phyloP scores from a whole-genome alignment of 306 rosid species.

The Cicer cuneatum region DNA sequence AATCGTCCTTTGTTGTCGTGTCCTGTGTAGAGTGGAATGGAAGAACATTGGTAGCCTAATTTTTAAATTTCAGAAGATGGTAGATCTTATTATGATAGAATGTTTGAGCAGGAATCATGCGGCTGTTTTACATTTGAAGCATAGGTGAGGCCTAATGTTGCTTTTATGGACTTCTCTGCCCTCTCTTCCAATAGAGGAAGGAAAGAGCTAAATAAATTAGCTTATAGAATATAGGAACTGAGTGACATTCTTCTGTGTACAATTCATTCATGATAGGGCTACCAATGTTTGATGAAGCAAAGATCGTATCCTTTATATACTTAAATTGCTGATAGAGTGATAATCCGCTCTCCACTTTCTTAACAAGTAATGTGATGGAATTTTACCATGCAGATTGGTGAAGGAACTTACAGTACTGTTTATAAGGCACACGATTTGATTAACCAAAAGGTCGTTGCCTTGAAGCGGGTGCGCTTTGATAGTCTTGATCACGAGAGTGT shows the following conservation, averaged over 20 bases:
- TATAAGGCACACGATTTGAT: constrained; percentile 85
- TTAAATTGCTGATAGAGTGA: not conserved
- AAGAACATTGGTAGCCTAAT: constrained; percentile 22
- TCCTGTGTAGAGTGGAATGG: constrained; percentile 25
- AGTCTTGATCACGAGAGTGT: constrained; percentile 89
- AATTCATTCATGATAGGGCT: constrained; percentile 13
- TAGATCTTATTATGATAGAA: not conserved
- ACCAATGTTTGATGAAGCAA: not conserved
- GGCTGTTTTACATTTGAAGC: constrained; percentile 35
- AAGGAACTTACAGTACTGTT: constrained; percentile 94
- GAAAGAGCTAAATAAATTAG: constrained; percentile 1
- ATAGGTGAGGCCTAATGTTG: not conserved
- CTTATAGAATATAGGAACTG: constrained; percentile 4
- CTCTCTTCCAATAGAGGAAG: not conserved
- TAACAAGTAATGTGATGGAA: constrained; percentile 37
- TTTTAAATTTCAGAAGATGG: constrained; percentile 23
- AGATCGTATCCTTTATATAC: constrained; percentile 2
- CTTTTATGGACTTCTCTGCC: not conserved
- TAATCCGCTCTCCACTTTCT: constrained; percentile 19
- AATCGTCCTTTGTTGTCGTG: constrained; percentile 2
- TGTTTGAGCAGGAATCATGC: constrained; percentile 17
- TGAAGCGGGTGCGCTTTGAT: constrained; percentile 91
- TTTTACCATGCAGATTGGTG: constrained; percentile 78
- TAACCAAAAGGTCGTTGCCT: constrained; percentile 71
- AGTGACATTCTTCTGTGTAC: constrained; percentile 20